Percentiles rank a stretch among this genome's conserved stretches.
phyloP scores from a whole-genome alignment of 2,329 filamentous ascomycete species.

The Beauveria medogensis region DNA sequence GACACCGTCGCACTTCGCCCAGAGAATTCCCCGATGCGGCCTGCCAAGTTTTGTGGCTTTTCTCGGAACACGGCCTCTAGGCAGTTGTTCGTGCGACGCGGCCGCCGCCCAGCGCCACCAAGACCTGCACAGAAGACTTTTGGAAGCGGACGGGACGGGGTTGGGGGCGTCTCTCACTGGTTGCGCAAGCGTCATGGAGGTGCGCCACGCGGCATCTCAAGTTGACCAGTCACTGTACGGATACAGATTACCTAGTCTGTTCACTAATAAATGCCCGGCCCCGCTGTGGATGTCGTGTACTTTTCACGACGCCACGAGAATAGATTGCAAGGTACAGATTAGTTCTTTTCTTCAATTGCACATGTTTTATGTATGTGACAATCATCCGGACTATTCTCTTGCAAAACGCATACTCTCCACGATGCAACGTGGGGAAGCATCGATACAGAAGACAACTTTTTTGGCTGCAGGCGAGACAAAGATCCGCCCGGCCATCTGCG shows the following conservation, averaged over 20 bases:
- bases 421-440: background rate
- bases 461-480: background rate
- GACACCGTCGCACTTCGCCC: background rate
- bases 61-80: background rate
- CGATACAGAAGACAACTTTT: no score
- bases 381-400: background rate
- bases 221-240: background rate
- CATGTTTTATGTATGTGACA: background rate
- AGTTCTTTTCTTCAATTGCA: background rate
- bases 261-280: background rate
- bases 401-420: background rate
- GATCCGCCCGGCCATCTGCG: background rate
- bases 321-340: background rate
- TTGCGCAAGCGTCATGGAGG: background rate
- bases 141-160: background rate
- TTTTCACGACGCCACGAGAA: background rate
- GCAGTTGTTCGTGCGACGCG: background rate
- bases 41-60: constrained; percentile 7
- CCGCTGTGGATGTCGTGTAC: constrained; percentile 2
- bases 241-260: no score
- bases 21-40: constrained; percentile 3
- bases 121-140: background rate
- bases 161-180: background rate
- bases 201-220: constrained; percentile 6
- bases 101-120: constrained; percentile 3